phyloP scores from a whole-genome alignment of 2,329 filamentous ascomycete genomes.

The Didymella keratinophila region DNA sequence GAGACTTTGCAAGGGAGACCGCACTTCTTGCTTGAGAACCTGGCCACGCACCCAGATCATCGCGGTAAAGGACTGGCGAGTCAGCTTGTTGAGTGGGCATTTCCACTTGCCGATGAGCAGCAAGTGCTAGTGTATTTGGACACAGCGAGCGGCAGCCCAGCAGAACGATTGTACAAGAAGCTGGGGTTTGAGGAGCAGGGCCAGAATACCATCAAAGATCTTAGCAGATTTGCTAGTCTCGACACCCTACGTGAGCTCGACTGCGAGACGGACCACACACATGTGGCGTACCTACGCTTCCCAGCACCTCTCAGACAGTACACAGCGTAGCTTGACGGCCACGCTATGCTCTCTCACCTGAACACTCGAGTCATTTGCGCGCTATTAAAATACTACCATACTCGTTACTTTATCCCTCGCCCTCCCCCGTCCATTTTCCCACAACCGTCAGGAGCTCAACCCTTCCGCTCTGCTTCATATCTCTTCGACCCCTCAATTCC shows the following conservation, averaged over 20 bases:
- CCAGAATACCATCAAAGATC: conserved; percentile 24
- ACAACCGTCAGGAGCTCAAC: not conserved
- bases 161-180: conserved; percentile 34
- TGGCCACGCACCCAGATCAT: conserved; percentile 39
- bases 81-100: conserved; percentile 26
- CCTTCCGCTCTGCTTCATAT: not conserved
- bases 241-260: not conserved
- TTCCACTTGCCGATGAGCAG: conserved; percentile 28
- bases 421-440: not conserved
- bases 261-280: conserved; percentile 5
- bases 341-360: not conserved
- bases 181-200: conserved; percentile 39
- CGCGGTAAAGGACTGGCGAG: conserved; percentile 36
- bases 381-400: not conserved
- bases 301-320: not conserved
- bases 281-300: conserved; percentile 14
- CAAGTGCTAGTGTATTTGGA: conserved; percentile 38
- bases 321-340: not conserved
- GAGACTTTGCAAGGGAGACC: conserved; percentile 18
- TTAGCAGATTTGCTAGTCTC: conserved; percentile 22
- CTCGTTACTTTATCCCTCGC: not conserved
- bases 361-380: not conserved
- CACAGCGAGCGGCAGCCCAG: conserved; percentile 36
- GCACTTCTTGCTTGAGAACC: conserved; percentile 38
- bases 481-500: not conserved